phyloP scores from a whole-genome alignment of 805 yeast species.

The Wickerhamomyces xylosicus region DNA sequence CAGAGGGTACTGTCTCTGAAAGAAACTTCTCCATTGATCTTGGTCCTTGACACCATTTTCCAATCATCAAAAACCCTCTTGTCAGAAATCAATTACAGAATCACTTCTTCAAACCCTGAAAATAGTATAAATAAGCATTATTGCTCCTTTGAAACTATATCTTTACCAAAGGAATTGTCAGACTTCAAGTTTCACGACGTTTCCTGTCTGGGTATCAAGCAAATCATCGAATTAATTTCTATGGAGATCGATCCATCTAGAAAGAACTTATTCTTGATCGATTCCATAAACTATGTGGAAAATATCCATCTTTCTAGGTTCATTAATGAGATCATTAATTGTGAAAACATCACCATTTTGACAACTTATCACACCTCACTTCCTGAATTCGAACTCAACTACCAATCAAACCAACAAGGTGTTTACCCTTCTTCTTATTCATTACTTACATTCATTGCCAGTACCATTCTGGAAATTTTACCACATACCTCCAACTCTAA shows the following conservation, averaged over 20 bases:
- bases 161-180: constrained; percentile 38
- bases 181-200: constrained; percentile 35
- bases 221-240: constrained; percentile 17
- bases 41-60: constrained; percentile 56
- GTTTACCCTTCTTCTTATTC: constrained; percentile 41
- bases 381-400: constrained; percentile 22
- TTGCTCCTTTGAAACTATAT: constrained; percentile 60
- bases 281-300: constrained; percentile 54
- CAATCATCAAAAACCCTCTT: constrained; percentile 56
- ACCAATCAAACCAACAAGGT: constrained; percentile 19
- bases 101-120: constrained; percentile 7
- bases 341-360: constrained; percentile 32
- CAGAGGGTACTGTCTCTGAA: constrained; percentile 57
- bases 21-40: constrained; percentile 65
- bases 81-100: constrained; percentile 43
- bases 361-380: constrained; percentile 37
- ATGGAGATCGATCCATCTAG: constrained; percentile 7
- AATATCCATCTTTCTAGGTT: constrained; percentile 35
- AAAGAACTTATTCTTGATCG: constrained; percentile 45
- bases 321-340: constrained; percentile 36
- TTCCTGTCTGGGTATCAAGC: constrained; percentile 12
- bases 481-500: constrained; percentile 24
- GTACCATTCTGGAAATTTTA: constrained; percentile 53
- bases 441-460: constrained; percentile 61
- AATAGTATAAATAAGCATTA: constrained; percentile 31